Evolutionary conservation across 768 basidiomycete species (phyloP).

Genomic region (Podaxis sp.): DNA sequence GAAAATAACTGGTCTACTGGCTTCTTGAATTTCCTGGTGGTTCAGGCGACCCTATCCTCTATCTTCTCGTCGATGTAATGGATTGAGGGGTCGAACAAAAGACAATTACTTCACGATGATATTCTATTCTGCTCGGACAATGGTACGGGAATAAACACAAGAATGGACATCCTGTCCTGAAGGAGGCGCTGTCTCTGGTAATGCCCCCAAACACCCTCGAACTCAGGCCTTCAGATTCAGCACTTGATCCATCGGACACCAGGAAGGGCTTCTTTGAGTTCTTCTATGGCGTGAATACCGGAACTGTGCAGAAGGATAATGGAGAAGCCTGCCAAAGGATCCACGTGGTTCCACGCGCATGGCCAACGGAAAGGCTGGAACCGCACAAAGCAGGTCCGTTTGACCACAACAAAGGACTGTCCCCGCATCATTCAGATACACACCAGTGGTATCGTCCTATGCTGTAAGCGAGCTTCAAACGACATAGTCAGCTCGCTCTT

Average conservation of each 20-base stretch:
- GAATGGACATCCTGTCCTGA: constrained; percentile 48
- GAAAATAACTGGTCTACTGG: neutral
- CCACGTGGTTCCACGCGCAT: neutral
- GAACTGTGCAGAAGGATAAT: constrained; percentile 57
- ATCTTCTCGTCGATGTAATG: constrained; percentile 55
- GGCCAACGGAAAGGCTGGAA: constrained; percentile 61
- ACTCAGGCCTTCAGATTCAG: constrained; percentile 7
- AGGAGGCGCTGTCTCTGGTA: no score
- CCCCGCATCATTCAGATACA: constrained; percentile 58
- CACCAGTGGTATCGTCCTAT: constrained; percentile 57
- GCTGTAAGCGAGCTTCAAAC: neutral
- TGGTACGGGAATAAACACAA: constrained; percentile 55
- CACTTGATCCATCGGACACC: constrained; percentile 42
- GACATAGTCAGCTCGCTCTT: constrained; percentile 47
- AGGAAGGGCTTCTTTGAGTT: constrained; percentile 63
- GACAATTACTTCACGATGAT: constrained; percentile 50
- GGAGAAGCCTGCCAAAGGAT: neutral
- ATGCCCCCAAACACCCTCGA: no score
- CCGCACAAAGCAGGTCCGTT: constrained; percentile 58
- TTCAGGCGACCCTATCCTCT: constrained; percentile 41
- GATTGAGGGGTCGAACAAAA: constrained; percentile 59
- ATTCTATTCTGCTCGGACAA: constrained; percentile 53
- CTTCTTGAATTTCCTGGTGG: constrained; percentile 33
- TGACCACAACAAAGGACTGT: constrained; percentile 39
- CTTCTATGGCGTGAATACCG: constrained; percentile 70